Conservation (phyloP, 1,284 basidiomycete genomes). For the Tilletia setariae region DNA sequence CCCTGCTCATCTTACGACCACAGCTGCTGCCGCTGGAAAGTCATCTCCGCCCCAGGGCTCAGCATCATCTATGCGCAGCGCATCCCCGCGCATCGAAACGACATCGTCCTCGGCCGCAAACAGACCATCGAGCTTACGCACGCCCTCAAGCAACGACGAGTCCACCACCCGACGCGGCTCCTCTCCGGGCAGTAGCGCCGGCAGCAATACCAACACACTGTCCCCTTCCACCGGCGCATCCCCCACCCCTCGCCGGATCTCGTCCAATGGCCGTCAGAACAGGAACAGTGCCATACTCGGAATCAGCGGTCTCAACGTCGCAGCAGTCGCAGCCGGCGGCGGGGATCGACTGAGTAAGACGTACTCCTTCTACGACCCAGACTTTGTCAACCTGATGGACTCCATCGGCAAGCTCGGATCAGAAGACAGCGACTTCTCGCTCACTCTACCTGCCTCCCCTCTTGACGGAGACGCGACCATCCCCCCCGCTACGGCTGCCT, state of each 20-base stretch:
- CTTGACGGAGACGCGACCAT: neutral
- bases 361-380: slow-evolving; percentile 73
- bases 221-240: neutral
- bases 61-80: neutral
- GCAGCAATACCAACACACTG: neutral
- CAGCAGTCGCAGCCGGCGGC: neutral
- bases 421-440: slow-evolving; percentile 19
- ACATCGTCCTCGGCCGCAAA: neutral
- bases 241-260: neutral
- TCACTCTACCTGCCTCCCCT: slow-evolving; percentile 22
- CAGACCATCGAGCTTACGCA: neutral
- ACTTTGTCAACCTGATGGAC: slow-evolving; percentile 64
- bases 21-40: neutral
- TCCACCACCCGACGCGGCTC: neutral
- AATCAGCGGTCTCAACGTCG: neutral
- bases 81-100: neutral
- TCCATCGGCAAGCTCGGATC: slow-evolving; percentile 49
- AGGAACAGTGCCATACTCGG: too few relatives aligned
- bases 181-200: neutral
- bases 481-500: neutral
- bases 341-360: slow-evolving; percentile 54
- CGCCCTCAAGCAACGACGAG: neutral
- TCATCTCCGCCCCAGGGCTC: neutral
- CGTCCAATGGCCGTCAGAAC: too few relatives aligned
- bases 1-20: too few relatives aligned